These are phyloP conservation scores for Linum lewisii DNA, from an alignment of 345 rosid species.

Conservation along the genomic window DNA sequence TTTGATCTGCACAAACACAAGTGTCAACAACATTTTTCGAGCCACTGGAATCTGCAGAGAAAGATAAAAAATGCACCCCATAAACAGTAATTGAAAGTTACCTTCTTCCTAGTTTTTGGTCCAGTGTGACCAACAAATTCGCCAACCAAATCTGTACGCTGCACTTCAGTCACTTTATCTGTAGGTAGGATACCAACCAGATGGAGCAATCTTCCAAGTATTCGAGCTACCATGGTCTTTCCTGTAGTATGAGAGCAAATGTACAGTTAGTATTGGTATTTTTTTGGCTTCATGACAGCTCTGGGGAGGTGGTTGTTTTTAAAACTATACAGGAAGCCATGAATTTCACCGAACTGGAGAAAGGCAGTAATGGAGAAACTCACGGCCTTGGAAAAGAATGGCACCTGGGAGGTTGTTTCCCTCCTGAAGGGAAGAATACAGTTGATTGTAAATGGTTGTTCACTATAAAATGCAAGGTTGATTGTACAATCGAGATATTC, in stretches of 20 bases:
- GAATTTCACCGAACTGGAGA: too few relatives aligned
- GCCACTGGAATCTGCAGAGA: not conserved
- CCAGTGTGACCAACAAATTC: conserved; percentile 99
- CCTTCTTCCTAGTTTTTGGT: conserved; percentile 95
- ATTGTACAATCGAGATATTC: too few relatives aligned
- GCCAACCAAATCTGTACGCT: conserved; percentile 97
- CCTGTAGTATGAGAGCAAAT: conserved; percentile 31
- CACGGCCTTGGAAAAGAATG: too few relatives aligned
- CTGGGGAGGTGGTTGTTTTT: too few relatives aligned
- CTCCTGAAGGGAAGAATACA: too few relatives aligned
- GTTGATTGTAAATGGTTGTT: too few relatives aligned
- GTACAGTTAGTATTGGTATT: too few relatives aligned
- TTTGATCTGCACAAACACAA: conserved; percentile 47
- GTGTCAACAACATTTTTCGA: conserved; percentile 1
- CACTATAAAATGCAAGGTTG: too few relatives aligned
- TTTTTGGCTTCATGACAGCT: too few relatives aligned
- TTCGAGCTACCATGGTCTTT: conserved; percentile 95
- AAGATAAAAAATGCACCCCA: not conserved
- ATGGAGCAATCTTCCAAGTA: conserved; percentile 83
- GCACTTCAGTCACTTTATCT: conserved; percentile 79
- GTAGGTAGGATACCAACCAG: conserved; percentile 91
- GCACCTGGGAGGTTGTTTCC: too few relatives aligned
- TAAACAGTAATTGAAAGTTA: conserved; percentile 8
- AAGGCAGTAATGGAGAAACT: too few relatives aligned
- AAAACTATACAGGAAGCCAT: too few relatives aligned